Conservation (phyloP, 1,284 basidiomycete genomes). For the Gomphus sp. region DNA sequence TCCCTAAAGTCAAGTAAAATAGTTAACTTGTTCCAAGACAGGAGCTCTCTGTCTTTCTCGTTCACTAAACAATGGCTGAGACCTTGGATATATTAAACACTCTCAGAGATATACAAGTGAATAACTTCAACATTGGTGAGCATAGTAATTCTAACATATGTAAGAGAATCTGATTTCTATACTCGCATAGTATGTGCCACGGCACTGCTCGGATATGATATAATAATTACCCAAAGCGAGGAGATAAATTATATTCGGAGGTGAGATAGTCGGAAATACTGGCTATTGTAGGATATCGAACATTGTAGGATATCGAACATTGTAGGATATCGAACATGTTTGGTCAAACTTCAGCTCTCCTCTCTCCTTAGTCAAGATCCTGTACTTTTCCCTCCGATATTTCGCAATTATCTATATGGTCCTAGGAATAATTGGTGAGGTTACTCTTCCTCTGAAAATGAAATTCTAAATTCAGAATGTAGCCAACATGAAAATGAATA, state of each 20-base stretch:
- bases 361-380: neutral
- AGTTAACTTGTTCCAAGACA: too few relatives aligned
- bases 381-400: neutral
- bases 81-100: neutral
- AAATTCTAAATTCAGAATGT: neutral
- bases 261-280: neutral
- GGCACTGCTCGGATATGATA: neutral
- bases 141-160: neutral
- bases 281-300: neutral
- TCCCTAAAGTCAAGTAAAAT: too few relatives aligned
- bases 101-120: neutral
- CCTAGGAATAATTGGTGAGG: neutral
- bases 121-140: neutral
- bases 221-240: neutral
- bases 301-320: too few relatives aligned
- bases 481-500: neutral
- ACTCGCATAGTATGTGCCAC: neutral
- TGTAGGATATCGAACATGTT: neutral
- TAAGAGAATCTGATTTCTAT: neutral
- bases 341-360: neutral
- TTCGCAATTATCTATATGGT: neutral
- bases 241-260: neutral
- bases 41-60: too few relatives aligned
- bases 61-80: too few relatives aligned
- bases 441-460: neutral